Evolutionary conservation across 2,329 filamentous ascomycete genomes (phyloP).

Genomic region (Monosporascus sp.): DNA sequence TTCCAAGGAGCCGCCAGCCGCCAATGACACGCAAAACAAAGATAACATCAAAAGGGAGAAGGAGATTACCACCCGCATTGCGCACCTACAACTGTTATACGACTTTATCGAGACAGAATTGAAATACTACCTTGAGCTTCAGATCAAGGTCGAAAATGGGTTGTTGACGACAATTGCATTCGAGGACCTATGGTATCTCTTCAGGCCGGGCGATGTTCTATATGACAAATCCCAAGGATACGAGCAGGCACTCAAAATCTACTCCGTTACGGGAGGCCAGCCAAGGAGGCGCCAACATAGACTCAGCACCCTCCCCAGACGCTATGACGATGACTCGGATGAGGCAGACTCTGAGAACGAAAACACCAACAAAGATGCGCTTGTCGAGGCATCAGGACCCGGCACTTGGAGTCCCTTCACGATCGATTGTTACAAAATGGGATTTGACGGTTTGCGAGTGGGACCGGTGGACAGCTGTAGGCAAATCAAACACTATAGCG

Average conservation of each 20-base stretch:
- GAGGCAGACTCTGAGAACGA: background rate
- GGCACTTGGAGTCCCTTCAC: slow-evolving; percentile 5
- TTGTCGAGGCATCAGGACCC: background rate
- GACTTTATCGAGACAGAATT: slow-evolving; percentile 2
- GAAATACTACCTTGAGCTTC: background rate
- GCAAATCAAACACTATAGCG: slow-evolving; percentile 3
- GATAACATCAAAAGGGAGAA: background rate
- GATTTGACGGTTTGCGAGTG: slow-evolving; percentile 1
- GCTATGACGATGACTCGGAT: background rate
- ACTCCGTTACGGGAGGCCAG: slow-evolving; percentile 3
- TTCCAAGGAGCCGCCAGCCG: background rate
- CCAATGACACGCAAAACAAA: background rate
- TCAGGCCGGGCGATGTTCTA: slow-evolving; percentile 2
- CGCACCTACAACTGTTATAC: slow-evolving; percentile 1
- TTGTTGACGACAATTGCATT: slow-evolving; percentile 1
- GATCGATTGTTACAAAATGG: slow-evolving; percentile 5
- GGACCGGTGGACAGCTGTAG: slow-evolving; percentile 1
- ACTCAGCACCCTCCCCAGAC: background rate
- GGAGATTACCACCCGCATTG: background rate
- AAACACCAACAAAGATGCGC: background rate
- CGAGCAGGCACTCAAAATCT: slow-evolving; percentile 2
- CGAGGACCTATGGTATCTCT: slow-evolving; percentile 5
- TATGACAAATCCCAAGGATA: background rate
- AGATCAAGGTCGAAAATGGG: background rate
- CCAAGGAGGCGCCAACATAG: background rate